These are phyloP conservation scores for Fusarium sp. DNA, from an alignment of 2,329 filamentous ascomycete species.

Conservation along the genomic window DNA sequence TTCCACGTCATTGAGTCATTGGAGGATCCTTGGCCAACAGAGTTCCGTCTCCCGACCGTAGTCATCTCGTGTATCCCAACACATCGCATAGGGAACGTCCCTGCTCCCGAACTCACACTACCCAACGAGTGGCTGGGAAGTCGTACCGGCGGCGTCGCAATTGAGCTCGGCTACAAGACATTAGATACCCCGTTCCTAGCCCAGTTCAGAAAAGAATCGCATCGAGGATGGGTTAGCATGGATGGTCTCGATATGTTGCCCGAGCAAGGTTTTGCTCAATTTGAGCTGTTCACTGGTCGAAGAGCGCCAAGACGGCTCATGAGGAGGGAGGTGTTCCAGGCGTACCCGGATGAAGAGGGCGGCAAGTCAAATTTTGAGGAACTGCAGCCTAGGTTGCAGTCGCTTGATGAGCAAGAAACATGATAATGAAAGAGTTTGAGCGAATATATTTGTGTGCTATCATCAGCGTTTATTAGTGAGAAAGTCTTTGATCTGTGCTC, in stretches of 20 bases:
- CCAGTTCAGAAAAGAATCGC: constrained; percentile 73
- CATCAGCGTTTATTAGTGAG: too few relatives aligned
- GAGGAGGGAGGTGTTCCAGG: constrained; percentile 73
- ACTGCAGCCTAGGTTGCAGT: constrained; percentile 54
- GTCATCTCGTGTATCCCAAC: constrained; percentile 84
- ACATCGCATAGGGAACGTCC: constrained; percentile 73
- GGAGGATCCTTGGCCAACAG: constrained; percentile 75
- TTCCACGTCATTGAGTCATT: constrained; percentile 73
- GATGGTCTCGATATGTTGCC: constrained; percentile 83
- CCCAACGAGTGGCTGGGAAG: constrained; percentile 80
- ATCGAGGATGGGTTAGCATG: constrained; percentile 80
- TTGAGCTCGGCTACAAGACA: constrained; percentile 83
- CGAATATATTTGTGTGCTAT: not conserved
- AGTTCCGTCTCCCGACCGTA: constrained; percentile 77
- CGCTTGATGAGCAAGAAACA: constrained; percentile 49
- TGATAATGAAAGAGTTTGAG: constrained; percentile 28
- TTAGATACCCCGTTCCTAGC: constrained; percentile 79
- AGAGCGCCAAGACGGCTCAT: constrained; percentile 72
- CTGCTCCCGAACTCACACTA: constrained; percentile 79
- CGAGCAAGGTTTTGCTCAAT: constrained; percentile 86
- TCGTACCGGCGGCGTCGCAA: constrained; percentile 80
- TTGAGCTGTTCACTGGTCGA: constrained; percentile 82
- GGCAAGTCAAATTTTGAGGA: constrained; percentile 59
- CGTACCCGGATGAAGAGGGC: constrained; percentile 61
- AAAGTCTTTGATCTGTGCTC: constrained; percentile 1